Evolutionary conservation across 1,284 basidiomycete species (phyloP), one percentile per base, ranked within the genome.

Genomic region (Ustilago bromivora): DNA sequence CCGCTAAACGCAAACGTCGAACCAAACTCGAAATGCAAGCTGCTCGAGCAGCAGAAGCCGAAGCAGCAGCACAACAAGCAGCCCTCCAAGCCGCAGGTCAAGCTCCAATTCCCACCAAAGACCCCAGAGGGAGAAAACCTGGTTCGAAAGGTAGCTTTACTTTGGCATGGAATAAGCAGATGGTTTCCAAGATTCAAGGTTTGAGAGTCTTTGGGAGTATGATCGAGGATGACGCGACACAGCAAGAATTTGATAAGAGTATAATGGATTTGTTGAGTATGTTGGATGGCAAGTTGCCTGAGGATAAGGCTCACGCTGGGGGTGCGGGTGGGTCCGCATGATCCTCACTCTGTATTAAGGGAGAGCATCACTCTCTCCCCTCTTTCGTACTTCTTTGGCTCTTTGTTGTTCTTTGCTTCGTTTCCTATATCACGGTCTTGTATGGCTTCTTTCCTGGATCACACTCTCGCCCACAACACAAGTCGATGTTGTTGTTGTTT

Each of bases 161-260:
- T 10, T 59, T 49, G 41, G 73, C 68, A 6, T 76, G 73, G 75
- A 67, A 77, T 53, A 66, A 73, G 61, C 53, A 68, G 65, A 71
- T 78, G 61, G 59, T 78, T 2, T 63, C 68, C 43, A 73, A 71
- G 56, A 63, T 78, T 41, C 76, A 74, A 43, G 66, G 65, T 3
- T 36, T 73, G 38, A 61, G 76, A 13, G 67, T 78, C 41, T 78
- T 74, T 41, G 76, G 76, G 13, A 71, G 57, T 57, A 71, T 74
- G 68, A 78, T 78, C 43, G 76, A 78, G 35, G 76, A 78, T 35
- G 76, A 78, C 49, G 57, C 57, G 17, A 67, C 68, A 46, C 76
- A 78, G 64, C 58, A 62, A n/a, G 76, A 78, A 19, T 78, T 78
- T 68, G 76, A 78, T 38, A 59, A 62, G 53, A 47, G 57, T 40